A percentile compares a stretch with the other conserved stretches of the same genome.
phyloP scores from a whole-genome alignment of 345 rosid genomes.

The Pistacia atlantica region DNA sequence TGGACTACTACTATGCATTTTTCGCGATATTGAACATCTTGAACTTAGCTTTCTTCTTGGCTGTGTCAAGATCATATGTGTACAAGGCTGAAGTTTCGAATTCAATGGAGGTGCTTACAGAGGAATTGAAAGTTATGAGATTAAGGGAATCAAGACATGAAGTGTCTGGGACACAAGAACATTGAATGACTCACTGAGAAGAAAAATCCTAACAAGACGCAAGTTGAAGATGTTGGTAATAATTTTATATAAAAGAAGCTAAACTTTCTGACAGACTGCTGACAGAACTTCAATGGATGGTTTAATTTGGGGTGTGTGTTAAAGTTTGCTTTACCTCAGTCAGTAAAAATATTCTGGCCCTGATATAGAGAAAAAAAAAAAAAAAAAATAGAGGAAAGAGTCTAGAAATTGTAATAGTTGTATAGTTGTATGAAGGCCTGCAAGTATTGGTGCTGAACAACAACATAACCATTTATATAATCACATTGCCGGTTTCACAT shows the following conservation, averaged over 20 bases:
- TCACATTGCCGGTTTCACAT: neutral
- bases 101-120: slow-evolving; percentile 49
- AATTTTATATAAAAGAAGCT: neutral
- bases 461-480: neutral
- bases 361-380: neutral
- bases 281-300: neutral
- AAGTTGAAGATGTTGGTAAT: neutral
- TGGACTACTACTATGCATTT: slow-evolving; percentile 75
- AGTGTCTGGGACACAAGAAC: slow-evolving; percentile 7
- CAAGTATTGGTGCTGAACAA: neutral
- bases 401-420: neutral
- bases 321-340: neutral
- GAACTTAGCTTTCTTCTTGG: slow-evolving; percentile 64
- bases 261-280: neutral
- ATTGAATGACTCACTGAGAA: neutral
- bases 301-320: neutral
- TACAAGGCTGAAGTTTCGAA: slow-evolving; percentile 71
- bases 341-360: neutral
- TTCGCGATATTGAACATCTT: slow-evolving; percentile 56
- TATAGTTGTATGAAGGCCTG: neutral
- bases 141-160: slow-evolving; percentile 22
- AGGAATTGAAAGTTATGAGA: slow-evolving; percentile 45
- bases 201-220: neutral
- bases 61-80: slow-evolving; percentile 55
- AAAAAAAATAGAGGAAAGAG: no score